phyloP scores from a whole-genome alignment of 176 grass and related monocot species.

The sorghum (Sorghum bicolor) region DNA sequence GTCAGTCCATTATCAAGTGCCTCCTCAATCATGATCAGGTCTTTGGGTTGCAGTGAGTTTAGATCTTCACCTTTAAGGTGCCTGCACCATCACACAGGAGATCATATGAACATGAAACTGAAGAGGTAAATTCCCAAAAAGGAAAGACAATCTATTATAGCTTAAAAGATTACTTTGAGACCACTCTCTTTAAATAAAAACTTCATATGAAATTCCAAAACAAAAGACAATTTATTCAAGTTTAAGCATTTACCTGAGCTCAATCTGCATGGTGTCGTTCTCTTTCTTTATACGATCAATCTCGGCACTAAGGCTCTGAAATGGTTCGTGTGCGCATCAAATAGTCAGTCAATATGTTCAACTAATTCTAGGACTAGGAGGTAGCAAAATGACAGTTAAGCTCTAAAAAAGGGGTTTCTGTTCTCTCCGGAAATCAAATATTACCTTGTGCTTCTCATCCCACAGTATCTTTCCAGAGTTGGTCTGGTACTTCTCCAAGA shows the following conservation, averaged over 20 bases:
- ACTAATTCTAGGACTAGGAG: neutral
- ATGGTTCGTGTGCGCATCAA: neutral
- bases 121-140: neutral
- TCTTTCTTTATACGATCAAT: slow-evolving; percentile 95
- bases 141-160: neutral
- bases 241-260: slow-evolving; percentile 58
- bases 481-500: slow-evolving; percentile 93
- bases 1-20: slow-evolving; percentile 73
- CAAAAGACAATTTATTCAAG: neutral
- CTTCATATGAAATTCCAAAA: neutral
- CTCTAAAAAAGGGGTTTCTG: neutral
- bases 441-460: slow-evolving; percentile 95
- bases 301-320: slow-evolving; percentile 80
- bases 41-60: slow-evolving; percentile 81
- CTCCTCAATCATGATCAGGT: slow-evolving; percentile 84
- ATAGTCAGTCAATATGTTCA: neutral
- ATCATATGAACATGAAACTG: neutral
- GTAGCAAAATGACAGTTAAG: neutral
- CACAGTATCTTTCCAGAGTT: slow-evolving; percentile 91
- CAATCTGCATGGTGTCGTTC: slow-evolving; percentile 95
- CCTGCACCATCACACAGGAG: slow-evolving; percentile 33
- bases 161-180: slow-evolving; percentile 8
- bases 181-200: neutral
- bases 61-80: slow-evolving; percentile 95
- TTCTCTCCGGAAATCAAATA: neutral